A percentile compares a stretch with the other conserved stretches of the same genome.
Evolutionary conservation across 805 yeast species (phyloP).

Genomic region (Ogataea chonburiensis): DNA sequence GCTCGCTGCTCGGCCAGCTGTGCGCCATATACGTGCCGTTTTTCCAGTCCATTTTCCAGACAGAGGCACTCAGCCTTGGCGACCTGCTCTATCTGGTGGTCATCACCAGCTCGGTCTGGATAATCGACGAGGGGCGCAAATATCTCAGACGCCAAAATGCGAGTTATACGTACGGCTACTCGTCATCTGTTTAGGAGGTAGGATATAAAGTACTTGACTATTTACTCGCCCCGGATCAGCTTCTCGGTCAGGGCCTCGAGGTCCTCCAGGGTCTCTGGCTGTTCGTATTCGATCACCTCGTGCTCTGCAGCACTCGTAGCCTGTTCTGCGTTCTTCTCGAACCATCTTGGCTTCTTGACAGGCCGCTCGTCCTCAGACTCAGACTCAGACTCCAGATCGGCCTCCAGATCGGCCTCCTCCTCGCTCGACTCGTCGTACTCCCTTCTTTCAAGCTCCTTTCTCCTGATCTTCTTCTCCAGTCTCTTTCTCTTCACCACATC

Average conservation of each 20-base stretch:
- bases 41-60: conserved; percentile 89
- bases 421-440: conserved; percentile 31
- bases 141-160: conserved; percentile 31
- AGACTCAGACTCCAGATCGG: conserved; percentile 28
- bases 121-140: conserved; percentile 83
- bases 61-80: conserved; percentile 76
- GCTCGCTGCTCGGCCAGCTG: conserved; percentile 85
- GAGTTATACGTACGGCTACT: conserved; percentile 27
- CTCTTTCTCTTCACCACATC: conserved; percentile 70
- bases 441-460: conserved; percentile 73
- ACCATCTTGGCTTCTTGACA: conserved; percentile 48
- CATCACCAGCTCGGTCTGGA: conserved; percentile 77
- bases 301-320: too few relatives aligned
- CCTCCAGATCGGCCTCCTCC: conserved; percentile 29
- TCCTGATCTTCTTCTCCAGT: conserved; percentile 83
- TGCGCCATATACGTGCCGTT: conserved; percentile 93
- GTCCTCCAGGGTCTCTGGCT: conserved; percentile 90
- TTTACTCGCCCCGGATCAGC: conserved; percentile 34
- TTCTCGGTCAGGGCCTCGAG: conserved; percentile 79
- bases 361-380: conserved; percentile 35
- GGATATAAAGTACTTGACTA: conserved; percentile 1
- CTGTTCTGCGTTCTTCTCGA: conserved; percentile 38
- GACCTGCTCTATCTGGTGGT: conserved; percentile 65
- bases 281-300: conserved; percentile 68
- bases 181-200: conserved; percentile 28